Conservation (phyloP, 2,329 filamentous ascomycete genomes). For the Fusarium chuoi region DNA sequence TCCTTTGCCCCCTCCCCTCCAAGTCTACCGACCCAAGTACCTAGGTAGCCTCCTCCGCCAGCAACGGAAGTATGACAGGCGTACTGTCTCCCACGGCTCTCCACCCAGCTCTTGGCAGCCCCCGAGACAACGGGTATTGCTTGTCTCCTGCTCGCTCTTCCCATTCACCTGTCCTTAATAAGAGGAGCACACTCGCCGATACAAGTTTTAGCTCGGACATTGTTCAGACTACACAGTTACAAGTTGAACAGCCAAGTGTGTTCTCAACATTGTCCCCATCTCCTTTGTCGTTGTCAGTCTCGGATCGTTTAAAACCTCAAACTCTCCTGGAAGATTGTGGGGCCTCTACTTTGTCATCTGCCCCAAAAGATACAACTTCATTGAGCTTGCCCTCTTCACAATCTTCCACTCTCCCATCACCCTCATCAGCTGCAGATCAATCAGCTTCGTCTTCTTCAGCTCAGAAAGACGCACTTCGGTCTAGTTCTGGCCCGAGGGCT, state of each 20-base stretch:
- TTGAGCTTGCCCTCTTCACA: conserved; percentile 1
- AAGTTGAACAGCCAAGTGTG: conserved; percentile 5
- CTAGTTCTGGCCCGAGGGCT: conserved; percentile 78
- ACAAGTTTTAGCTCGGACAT: not conserved
- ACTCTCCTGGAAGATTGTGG: conserved; percentile 41
- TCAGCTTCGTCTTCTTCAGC: conserved; percentile 42
- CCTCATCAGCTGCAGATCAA: conserved; percentile 7
- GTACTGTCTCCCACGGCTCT: conserved; percentile 58
- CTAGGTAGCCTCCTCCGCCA: conserved; percentile 33
- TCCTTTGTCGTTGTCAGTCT: conserved; percentile 18
- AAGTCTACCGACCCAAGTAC: conserved; percentile 3
- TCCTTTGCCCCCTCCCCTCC: conserved; percentile 20
- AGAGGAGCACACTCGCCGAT: conserved; percentile 32
- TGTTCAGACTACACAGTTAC: conserved; percentile 5
- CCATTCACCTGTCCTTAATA: conserved; percentile 32
- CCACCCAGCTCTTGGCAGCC: conserved; percentile 61
- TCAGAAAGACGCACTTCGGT: conserved; percentile 12
- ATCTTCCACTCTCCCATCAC: conserved; percentile 15
- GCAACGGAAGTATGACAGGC: conserved; percentile 43
- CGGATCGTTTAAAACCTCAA: conserved; percentile 29
- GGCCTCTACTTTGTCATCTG: conserved; percentile 31
- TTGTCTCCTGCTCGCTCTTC: conserved; percentile 32
- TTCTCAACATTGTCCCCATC: conserved; percentile 11
- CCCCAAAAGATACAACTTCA: conserved; percentile 15
- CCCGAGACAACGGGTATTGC: conserved; percentile 31